These are phyloP conservation scores for Laetiporus sulphureus DNA, from an alignment of 1,284 basidiomycete species.

Conservation along the genomic window DNA sequence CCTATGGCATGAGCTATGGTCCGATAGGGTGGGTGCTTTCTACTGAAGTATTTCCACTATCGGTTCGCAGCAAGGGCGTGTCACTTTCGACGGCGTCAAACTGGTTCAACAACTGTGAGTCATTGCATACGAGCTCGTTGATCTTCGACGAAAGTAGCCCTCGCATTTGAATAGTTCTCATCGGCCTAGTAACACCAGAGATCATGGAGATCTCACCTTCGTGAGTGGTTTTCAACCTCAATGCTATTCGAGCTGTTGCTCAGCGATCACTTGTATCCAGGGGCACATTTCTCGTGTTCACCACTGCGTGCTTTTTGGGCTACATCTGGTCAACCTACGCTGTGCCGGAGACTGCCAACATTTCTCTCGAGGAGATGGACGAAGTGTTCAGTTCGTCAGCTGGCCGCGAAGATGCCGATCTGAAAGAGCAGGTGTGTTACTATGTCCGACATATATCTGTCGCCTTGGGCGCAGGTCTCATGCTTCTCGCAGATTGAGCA, in stretches of 20 bases:
- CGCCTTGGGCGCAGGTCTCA: too few species aligned
- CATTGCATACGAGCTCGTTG: neutral
- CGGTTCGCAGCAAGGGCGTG: conserved; percentile 80
- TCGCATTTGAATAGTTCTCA: conserved; percentile 53
- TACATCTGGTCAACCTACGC: conserved; percentile 62
- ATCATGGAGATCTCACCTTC: conserved; percentile 57
- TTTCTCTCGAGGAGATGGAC: conserved; percentile 76
- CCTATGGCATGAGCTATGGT: conserved; percentile 80
- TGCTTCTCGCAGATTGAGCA: conserved; percentile 29
- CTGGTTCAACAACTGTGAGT: conserved; percentile 75
- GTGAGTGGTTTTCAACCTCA: conserved; percentile 32
- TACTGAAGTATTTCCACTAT: conserved; percentile 82
- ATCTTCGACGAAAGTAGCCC: too few species aligned
- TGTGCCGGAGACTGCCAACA: conserved; percentile 73
- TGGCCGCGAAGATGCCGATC: conserved; percentile 43
- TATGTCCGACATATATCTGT: conserved; percentile 14
- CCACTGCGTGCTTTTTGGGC: conserved; percentile 53
- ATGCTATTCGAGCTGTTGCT: neutral
- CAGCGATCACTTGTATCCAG: conserved; percentile 27
- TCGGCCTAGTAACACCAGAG: conserved; percentile 74
- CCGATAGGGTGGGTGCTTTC: conserved; percentile 84
- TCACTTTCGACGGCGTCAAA: conserved; percentile 80
- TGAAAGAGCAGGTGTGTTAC: conserved; percentile 41
- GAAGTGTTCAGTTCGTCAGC: conserved; percentile 53
- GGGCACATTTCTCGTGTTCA: conserved; percentile 63